These are phyloP conservation scores for Malus sylvestris DNA, from an alignment of 306 rosid genomes.

Conservation along the genomic window DNA sequence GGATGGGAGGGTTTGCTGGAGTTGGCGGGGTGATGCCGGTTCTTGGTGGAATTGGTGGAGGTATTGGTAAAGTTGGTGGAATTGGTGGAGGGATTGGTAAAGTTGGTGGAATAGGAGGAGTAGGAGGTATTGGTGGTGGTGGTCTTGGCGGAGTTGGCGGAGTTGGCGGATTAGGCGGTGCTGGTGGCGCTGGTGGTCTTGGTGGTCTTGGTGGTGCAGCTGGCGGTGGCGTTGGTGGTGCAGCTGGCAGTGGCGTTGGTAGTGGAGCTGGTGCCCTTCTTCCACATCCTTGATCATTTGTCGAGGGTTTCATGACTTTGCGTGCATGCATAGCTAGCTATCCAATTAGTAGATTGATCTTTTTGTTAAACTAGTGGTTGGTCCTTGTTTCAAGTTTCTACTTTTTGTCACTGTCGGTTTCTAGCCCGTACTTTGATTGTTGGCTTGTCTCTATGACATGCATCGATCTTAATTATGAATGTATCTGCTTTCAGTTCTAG, in stretches of 20 bases:
- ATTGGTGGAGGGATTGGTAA: slow-evolving; percentile 19
- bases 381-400: not conserved
- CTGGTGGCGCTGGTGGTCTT: slow-evolving; percentile 16
- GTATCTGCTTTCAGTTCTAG: not conserved
- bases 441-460: not conserved
- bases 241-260: slow-evolving; percentile 6
- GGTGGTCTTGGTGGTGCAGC: slow-evolving; percentile 17
- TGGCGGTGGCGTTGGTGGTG: slow-evolving; percentile 12
- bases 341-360: not conserved
- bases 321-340: not conserved
- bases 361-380: not conserved
- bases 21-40: slow-evolving; percentile 26
- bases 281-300: not conserved
- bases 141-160: slow-evolving; percentile 30
- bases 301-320: not conserved
- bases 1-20: slow-evolving; percentile 31
- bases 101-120: slow-evolving; percentile 15
- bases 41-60: slow-evolving; percentile 18
- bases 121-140: slow-evolving; percentile 12
- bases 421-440: not conserved
- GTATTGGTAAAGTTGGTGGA: slow-evolving; percentile 21
- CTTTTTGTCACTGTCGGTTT: not conserved
- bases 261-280: slow-evolving; percentile 1
- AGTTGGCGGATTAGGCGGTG: slow-evolving; percentile 19
- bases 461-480: not conserved